These are phyloP conservation scores for Perkinsela sp. DNA, from an alignment of 208 protist genomes.

Conservation along the genomic window DNA sequence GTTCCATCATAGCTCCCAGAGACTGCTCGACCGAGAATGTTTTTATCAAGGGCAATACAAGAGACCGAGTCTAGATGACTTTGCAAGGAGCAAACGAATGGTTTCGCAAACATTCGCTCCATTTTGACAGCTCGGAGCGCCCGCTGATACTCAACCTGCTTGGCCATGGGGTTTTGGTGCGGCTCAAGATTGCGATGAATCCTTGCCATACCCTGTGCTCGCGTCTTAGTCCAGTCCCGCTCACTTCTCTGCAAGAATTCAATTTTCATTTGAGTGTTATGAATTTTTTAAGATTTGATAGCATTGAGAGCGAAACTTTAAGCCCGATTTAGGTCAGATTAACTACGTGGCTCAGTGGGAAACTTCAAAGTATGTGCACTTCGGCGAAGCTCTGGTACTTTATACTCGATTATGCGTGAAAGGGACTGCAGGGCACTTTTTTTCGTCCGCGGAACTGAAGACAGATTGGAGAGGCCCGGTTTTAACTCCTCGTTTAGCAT, in stretches of 20 bases:
- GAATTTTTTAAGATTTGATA: no score
- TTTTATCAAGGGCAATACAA: slow-evolving; percentile 53
- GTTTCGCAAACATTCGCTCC: slow-evolving; percentile 84
- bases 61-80: slow-evolving; percentile 71
- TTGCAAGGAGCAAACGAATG: slow-evolving; percentile 62
- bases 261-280: no score
- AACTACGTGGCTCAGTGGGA: no score
- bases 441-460: neutral
- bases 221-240: slow-evolving; percentile 67
- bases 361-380: neutral
- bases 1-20: slow-evolving; percentile 61
- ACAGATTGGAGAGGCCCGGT: neutral
- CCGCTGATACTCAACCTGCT: slow-evolving; percentile 80
- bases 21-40: slow-evolving; percentile 37
- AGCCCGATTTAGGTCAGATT: no score
- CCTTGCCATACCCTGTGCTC: slow-evolving; percentile 43
- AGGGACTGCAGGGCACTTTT: neutral
- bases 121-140: slow-evolving; percentile 79
- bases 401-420: neutral
- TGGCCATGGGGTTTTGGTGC: slow-evolving; percentile 76
- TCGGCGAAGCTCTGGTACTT: neutral
- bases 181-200: slow-evolving; percentile 73
- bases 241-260: slow-evolving; percentile 3
- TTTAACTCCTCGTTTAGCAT: neutral
- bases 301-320: no score